phyloP scores from a whole-genome alignment of 176 grass and related monocot species.

The Avena atlantica region DNA sequence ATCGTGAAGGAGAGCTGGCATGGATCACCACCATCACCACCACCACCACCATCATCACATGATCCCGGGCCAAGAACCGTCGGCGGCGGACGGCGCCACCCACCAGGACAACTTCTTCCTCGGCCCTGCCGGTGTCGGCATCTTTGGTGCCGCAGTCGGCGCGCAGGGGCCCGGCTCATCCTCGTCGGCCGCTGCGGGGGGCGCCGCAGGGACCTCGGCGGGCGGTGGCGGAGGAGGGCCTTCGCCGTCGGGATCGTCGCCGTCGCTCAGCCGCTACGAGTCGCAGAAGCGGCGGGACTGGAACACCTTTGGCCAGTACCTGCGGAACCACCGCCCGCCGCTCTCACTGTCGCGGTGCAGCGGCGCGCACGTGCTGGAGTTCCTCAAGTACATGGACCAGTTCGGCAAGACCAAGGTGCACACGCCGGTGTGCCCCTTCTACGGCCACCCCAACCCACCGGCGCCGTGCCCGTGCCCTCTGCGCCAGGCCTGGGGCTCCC shows the following conservation, averaged over 20 bases:
- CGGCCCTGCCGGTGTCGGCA: constrained; percentile 44
- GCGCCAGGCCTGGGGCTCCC: constrained; percentile 88
- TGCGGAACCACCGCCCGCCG: constrained; percentile 87
- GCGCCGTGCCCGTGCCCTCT: constrained; percentile 89
- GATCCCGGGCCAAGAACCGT: constrained; percentile 59
- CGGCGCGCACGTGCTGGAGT: constrained; percentile 86
- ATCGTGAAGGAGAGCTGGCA: not conserved
- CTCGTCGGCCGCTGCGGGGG: constrained; percentile 35
- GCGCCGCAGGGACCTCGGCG: not conserved
- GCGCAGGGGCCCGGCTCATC: constrained; percentile 29
- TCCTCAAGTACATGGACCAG: constrained; percentile 95
- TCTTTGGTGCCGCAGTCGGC: constrained; percentile 52
- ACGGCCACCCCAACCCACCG: constrained; percentile 84
- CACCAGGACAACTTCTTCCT: constrained; percentile 64
- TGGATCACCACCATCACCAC: constrained; percentile 53
- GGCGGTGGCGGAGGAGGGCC: constrained; percentile 9
- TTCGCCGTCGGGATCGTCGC: constrained; percentile 55
- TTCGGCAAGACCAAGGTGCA: constrained; percentile 99
- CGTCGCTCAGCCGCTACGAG: constrained; percentile 78
- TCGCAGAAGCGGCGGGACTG: constrained; percentile 91
- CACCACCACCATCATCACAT: constrained; percentile 64
- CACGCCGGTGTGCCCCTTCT: constrained; percentile 85
- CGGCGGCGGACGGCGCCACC: constrained; percentile 45
- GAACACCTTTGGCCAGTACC: constrained; percentile 95
- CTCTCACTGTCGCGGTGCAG: constrained; percentile 74